A percentile compares a stretch with the other conserved stretches of the same genome.
phyloP scores from a whole-genome alignment of 345 rosid species.

The Eucalyptus curtisii region DNA sequence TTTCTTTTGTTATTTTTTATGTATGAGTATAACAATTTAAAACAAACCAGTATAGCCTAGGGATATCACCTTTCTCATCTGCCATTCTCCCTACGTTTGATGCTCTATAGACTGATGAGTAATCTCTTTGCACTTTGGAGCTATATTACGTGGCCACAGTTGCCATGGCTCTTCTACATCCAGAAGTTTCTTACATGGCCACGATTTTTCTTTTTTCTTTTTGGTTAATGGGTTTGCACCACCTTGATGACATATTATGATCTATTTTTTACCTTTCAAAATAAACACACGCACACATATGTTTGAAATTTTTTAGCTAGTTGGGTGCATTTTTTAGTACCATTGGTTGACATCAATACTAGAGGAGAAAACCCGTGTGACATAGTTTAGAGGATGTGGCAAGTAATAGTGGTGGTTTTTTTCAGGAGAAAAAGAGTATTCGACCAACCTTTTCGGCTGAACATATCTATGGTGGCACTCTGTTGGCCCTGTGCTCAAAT shows the following conservation, averaged over 20 bases:
- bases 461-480: conserved; percentile 81
- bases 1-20: neutral
- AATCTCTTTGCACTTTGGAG: neutral
- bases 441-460: conserved; percentile 95
- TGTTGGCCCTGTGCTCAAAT: conserved; percentile 94
- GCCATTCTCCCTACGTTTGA: neutral
- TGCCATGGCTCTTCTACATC: neutral
- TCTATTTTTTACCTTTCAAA: neutral
- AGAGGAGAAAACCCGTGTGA: neutral
- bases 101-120: neutral
- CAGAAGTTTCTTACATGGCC: neutral
- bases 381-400: neutral
- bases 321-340: neutral
- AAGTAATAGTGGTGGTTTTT: conserved; percentile 1
- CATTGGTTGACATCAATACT: neutral
- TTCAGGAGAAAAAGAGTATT: conserved; percentile 88
- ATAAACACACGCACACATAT: neutral
- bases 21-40: neutral
- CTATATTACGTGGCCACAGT: neutral
- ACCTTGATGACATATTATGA: neutral
- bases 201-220: neutral
- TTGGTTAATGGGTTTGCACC: neutral
- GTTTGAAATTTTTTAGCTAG: neutral
- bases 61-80: neutral
- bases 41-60: neutral